Base-by-base conservation (phyloP, 139 green algal species). In the Closterium sp. region DNA sequence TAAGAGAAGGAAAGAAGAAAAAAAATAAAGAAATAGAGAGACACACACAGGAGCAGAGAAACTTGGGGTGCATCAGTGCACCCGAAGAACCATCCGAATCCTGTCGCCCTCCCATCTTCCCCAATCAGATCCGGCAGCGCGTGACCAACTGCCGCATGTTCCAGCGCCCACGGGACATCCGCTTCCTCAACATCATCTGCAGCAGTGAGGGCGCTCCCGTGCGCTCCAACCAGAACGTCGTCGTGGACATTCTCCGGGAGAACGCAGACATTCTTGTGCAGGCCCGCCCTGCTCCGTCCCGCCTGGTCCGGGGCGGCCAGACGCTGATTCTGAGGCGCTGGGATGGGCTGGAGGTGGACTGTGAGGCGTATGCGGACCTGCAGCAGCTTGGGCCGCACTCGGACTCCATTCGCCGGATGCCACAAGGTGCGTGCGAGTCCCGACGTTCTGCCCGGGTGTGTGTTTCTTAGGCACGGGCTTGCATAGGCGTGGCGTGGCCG, bases 121-220 rank as follows among this genome's bases (percentile, higher is more conserved):
- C n/a, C n/a, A n/a, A n/a, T n/a, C 84, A 88, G 85, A 43, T 88
- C 32, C 32, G 33, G 33, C 85, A 88, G 85, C 85, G 32, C 3
- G 32, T 88, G 31, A 33, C 85, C 33, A 64, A 64, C 33, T 88
- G 32, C 3, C 85, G 85, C 85, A 36, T 30, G 33, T 43, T 36
- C 85, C 85, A 36, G 85, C 85, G 32, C 8, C 85, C 85, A 10
- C 85, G 85, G n/a, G 32, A 64, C 85, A 36, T 88, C 33, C 85
- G 85, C 33, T 88, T 88, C 33, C 33, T 88, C 28, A 43, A 36
- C 85, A 88, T 43, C 85, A 88, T 88, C 85, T 88, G 85, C 33
- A 43, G 32, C 85, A 31, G 32, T 10, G 33, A 36, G n/a, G 85
- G 85, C 85, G 33, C 32, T 9, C 85, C 85, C 12, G 85, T 88